These are phyloP conservation scores for Coniella vitis DNA, from an alignment of 2,329 filamentous ascomycete species.

Conservation along the genomic window DNA sequence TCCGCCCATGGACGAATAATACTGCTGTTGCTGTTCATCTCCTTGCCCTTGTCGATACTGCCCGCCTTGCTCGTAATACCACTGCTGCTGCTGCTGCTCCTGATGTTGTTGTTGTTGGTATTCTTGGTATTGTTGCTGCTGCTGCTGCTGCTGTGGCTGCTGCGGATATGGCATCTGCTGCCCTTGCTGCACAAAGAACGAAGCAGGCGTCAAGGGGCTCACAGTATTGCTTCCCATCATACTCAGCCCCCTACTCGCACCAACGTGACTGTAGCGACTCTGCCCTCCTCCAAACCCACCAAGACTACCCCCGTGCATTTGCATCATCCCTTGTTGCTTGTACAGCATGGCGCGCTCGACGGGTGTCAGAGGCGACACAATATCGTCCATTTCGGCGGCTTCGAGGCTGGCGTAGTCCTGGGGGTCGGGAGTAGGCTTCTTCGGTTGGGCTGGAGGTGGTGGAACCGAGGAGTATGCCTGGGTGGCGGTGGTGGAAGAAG, in stretches of 20 bases:
- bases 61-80: not conserved
- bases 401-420: constrained; percentile 15
- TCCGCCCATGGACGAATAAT: constrained; percentile 1
- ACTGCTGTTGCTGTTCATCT: not conserved
- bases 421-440: not conserved
- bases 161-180: not conserved
- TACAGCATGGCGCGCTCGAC: constrained; percentile 16
- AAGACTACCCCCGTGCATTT: not conserved
- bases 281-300: not conserved
- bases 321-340: constrained; percentile 10
- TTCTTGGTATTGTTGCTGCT: not conserved
- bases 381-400: constrained; percentile 16
- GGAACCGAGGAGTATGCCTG: not conserved
- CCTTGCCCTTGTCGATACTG: not conserved
- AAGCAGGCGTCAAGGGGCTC: constrained; percentile 11
- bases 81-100: not conserved
- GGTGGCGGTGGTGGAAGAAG: not conserved
- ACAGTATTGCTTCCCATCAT: not conserved
- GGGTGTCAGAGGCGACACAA: constrained; percentile 13
- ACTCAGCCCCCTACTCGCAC: not conserved
- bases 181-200: not conserved
- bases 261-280: not conserved
- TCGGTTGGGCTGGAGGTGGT: not conserved
- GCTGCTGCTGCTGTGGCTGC: not conserved
- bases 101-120: not conserved